Base-by-base conservation (phyloP, 352 stramenopile genomes). In the Globisporangium megalacanthum region DNA sequence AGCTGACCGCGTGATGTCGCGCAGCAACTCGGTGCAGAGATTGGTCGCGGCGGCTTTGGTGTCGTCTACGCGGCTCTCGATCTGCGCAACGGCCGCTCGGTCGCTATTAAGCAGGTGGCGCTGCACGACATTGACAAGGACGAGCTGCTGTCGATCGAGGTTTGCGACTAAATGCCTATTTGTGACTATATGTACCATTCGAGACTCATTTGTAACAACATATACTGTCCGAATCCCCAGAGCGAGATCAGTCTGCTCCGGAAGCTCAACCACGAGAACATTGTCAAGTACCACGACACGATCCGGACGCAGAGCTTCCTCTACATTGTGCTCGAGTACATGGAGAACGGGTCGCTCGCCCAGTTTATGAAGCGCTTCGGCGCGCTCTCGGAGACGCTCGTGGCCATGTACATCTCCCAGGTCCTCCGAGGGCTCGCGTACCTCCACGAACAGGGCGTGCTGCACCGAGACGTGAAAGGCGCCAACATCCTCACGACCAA, bases 281-380 rank as follows among this genome's bases (percentile, higher is more conserved):
- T 98, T 46, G 93, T 98, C 63, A 96, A 97, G 73, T 98, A 98
- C 70, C 85, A 95, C 62, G 92, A 97, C 72, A 97, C 88, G 29
- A 96, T 98, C 71, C 86, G 89, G 66, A 92, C 83, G 46, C 77
- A 89, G 49, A 72, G 75, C 33, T 86, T 69, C 20, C 61, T 95
- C 19, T 90, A 93, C 62, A 95, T 95, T 60, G 82, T 95, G 45
- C 69, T 95, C 14, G 86, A 95, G 67, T 97, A 97, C 73, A 97
- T 98, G 89, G 92, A 98, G 59, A 97, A 97, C 58, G 91, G 91
- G 25, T 97, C 88, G 17, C 69, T 98, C 52, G 84, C 89, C 19
- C 83, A 94, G 64, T 95, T 97, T 58, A 86, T 97, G 64, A 97
- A 97, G 69, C 95, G 92, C 46, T 98, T 98, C 55, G 91, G 92